A percentile compares a stretch with the other conserved stretches of the same genome.
These are phyloP conservation scores for Lanmaoa pseudosensibilis DNA, from an alignment of 768 basidiomycete species.

Conservation along the genomic window DNA sequence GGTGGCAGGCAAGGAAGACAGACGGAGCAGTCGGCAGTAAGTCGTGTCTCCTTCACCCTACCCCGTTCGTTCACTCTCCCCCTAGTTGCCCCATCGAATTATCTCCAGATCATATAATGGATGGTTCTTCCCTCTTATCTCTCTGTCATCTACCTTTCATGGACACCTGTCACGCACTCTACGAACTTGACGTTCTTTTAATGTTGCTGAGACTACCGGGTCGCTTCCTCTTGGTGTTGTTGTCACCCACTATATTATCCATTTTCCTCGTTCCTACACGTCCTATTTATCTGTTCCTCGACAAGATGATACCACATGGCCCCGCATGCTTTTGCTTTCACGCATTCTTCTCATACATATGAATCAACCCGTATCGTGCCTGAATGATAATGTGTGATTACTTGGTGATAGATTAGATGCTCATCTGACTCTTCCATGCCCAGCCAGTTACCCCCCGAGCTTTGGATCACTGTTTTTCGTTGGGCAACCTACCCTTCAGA, in stretches of 20 bases:
- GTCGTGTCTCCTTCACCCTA: slow-evolving; percentile 32
- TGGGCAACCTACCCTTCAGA: slow-evolving; percentile 38
- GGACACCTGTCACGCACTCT: slow-evolving; percentile 28
- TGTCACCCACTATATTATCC: slow-evolving; percentile 34
- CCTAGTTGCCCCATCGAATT: slow-evolving; percentile 82
- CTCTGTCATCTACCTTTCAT: slow-evolving; percentile 15
- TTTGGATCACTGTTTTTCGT: slow-evolving; percentile 54
- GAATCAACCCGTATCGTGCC: slow-evolving; percentile 1
- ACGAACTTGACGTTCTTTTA: slow-evolving; percentile 36
- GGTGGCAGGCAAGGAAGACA: slow-evolving; percentile 86
- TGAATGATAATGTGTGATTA: slow-evolving; percentile 9
- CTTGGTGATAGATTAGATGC: not conserved
- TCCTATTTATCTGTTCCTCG: slow-evolving; percentile 30
- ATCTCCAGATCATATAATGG: slow-evolving; percentile 72
- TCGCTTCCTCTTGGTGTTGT: slow-evolving; percentile 22
- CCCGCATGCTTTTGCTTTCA: slow-evolving; percentile 19
- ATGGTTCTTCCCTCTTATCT: slow-evolving; percentile 13
- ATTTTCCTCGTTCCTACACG: slow-evolving; percentile 16
- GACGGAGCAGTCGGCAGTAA: slow-evolving; percentile 79
- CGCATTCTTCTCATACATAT: slow-evolving; percentile 2
- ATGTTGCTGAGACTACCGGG: slow-evolving; percentile 25
- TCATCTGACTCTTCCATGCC: not conserved
- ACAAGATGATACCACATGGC: slow-evolving; percentile 34
- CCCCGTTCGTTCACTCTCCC: slow-evolving; percentile 12
- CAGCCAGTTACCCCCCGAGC: slow-evolving; percentile 45